These are phyloP conservation scores for Xylaria sp. DNA, from an alignment of 2,329 filamentous ascomycete species.

Conservation along the genomic window DNA sequence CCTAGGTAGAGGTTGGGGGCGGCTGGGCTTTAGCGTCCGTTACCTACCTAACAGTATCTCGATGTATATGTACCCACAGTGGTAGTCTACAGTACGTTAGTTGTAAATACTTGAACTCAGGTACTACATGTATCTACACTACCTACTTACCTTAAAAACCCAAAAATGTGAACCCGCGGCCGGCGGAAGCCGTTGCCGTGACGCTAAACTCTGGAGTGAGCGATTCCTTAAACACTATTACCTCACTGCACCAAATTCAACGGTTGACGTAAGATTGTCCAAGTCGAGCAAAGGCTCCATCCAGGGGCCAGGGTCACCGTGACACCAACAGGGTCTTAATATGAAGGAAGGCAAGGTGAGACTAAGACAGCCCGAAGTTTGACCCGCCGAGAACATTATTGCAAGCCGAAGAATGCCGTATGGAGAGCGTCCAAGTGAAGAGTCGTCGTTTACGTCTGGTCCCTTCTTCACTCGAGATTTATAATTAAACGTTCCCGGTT, in stretches of 20 bases:
- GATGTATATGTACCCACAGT: background rate
- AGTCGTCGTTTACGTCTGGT: conserved; percentile 5
- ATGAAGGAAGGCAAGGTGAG: background rate
- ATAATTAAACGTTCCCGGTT: conserved; percentile 39
- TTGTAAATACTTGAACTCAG: background rate
- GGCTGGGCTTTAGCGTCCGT: conserved; percentile 16
- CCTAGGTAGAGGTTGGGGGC: background rate
- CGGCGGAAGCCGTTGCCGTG: conserved; percentile 31
- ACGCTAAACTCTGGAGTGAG: conserved; percentile 33
- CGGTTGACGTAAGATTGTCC: conserved; percentile 20
- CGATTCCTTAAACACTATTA: conserved; percentile 8
- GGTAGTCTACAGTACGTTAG: background rate
- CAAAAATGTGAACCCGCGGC: conserved; percentile 24
- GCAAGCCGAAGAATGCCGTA: background rate
- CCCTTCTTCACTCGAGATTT: background rate
- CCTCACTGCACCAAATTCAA: conserved; percentile 12
- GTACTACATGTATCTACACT: background rate
- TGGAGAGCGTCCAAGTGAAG: background rate
- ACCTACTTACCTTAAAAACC: background rate
- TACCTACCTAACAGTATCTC: background rate
- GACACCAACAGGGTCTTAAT: background rate
- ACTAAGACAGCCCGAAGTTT: background rate
- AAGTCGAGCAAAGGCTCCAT: background rate
- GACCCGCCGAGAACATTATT: conserved; percentile 3
- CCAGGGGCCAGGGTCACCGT: background rate